These are phyloP conservation scores for Chlorella ohadii DNA, from an alignment of 139 green algal genomes.

Conservation along the genomic window DNA sequence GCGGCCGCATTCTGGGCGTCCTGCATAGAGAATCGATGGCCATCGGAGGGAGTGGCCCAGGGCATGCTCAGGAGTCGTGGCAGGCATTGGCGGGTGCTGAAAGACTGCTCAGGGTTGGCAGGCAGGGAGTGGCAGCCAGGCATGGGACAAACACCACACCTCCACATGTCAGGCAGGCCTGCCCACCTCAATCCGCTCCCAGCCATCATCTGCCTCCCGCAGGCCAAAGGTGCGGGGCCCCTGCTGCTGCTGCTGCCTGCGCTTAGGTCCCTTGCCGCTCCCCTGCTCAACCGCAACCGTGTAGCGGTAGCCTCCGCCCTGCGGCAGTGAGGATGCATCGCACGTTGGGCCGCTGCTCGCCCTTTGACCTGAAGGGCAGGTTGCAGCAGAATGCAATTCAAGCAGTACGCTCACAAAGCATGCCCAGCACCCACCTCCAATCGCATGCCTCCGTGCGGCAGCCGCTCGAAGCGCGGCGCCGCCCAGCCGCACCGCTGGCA, in stretches of 20 bases:
- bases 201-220: slow-evolving; percentile 66
- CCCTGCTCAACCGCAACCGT: slow-evolving; percentile 43
- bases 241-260: slow-evolving; percentile 30
- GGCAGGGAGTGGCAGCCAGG: neutral
- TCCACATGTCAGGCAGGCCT: neutral
- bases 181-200: slow-evolving; percentile 57
- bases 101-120: too few species aligned
- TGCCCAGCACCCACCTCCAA: slow-evolving; percentile 17
- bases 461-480: slow-evolving; percentile 76
- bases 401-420: too few species aligned
- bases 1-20: slow-evolving; percentile 91
- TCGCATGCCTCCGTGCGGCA: slow-evolving; percentile 57
- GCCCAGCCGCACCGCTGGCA: slow-evolving; percentile 75
- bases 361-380: too few species aligned
- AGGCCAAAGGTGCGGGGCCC: slow-evolving; percentile 49
- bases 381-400: too few species aligned
- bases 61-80: too few species aligned
- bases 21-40: slow-evolving; percentile 22
- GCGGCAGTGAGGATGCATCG: too few species aligned
- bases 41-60: too few species aligned
- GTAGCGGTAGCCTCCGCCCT: slow-evolving; percentile 51
- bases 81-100: too few species aligned
- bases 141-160: neutral
- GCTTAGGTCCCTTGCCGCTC: neutral
- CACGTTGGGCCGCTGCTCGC: too few species aligned